Conservation (phyloP, 1,284 basidiomycete species). For the Rhodofomes roseus region DNA sequence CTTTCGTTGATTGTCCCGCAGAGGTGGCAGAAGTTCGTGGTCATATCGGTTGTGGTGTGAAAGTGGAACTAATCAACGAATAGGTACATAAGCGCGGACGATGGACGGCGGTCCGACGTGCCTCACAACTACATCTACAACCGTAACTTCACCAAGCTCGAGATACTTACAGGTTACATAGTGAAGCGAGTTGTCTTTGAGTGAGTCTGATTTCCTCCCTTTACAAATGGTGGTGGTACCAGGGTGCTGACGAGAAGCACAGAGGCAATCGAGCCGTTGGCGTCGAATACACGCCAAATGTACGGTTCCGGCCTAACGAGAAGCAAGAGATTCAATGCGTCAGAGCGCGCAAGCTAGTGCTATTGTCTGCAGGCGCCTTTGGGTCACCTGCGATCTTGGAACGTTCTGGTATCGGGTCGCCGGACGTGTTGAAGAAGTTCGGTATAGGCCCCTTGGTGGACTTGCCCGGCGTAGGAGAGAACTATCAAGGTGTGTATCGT, state of each 20-base stretch:
- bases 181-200: conserved; percentile 28
- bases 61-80: background rate
- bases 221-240: background rate
- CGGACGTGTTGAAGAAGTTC: conserved; percentile 35
- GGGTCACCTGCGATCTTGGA: conserved; percentile 28
- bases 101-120: conserved; percentile 54
- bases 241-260: background rate
- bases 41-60: background rate
- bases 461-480: conserved; percentile 56
- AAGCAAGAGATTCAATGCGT: conserved; percentile 21
- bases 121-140: conserved; percentile 59
- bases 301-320: conserved; percentile 17
- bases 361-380: conserved; percentile 39
- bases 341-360: conserved; percentile 40
- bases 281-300: conserved; percentile 49
- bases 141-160: conserved; percentile 25
- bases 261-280: conserved; percentile 46
- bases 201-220: conserved; percentile 5
- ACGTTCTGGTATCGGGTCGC: conserved; percentile 29
- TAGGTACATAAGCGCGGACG: conserved; percentile 47
- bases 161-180: conserved; percentile 20
- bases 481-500: conserved; percentile 40
- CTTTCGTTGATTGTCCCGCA: background rate
- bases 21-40: conserved; percentile 7
- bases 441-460: conserved; percentile 41